Percentiles rank a stretch among this genome's conserved stretches.
Conservation (phyloP, 305 asterid genomes). For the Nicotiana rustica region DNA sequence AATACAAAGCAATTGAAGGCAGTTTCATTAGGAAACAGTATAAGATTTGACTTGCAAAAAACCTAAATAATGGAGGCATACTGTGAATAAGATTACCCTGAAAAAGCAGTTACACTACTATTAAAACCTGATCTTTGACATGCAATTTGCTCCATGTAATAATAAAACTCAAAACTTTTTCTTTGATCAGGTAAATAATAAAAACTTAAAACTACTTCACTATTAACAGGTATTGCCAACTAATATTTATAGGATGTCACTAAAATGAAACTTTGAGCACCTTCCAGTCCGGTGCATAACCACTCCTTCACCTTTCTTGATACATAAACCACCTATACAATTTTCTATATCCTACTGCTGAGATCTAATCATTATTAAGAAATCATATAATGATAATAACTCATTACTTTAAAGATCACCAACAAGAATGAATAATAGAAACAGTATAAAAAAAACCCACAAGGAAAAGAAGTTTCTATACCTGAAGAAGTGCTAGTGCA, state of each 20-base stretch:
- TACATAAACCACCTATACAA: constrained; percentile 7
- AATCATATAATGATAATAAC: constrained; percentile 13
- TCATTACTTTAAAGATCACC: not conserved
- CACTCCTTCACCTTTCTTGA: constrained; percentile 1
- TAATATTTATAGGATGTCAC: no score
- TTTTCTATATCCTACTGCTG: not conserved
- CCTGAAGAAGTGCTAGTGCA: constrained; percentile 99
- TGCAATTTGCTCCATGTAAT: not conserved
- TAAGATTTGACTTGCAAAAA: not conserved
- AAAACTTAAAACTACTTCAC: constrained; percentile 25
- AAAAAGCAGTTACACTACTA: not conserved
- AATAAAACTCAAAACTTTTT: not conserved
- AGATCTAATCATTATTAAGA: constrained; percentile 8
- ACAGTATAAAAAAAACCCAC: not conserved
- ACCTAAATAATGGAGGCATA: not conserved
- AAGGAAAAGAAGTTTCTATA: constrained; percentile 37
- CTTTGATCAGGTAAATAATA: not conserved
- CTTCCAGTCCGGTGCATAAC: not conserved
- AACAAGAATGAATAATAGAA: not conserved
- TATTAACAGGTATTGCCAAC: not conserved
- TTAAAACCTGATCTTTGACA: not conserved
- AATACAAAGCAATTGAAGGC: constrained; percentile 38
- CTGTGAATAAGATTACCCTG: not conserved
- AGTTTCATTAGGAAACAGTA: not conserved
- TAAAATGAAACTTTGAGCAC: not conserved